Evolutionary conservation across 1,284 basidiomycete species (phyloP).

Genomic region (Pseudozyma tsukubaensis): DNA sequence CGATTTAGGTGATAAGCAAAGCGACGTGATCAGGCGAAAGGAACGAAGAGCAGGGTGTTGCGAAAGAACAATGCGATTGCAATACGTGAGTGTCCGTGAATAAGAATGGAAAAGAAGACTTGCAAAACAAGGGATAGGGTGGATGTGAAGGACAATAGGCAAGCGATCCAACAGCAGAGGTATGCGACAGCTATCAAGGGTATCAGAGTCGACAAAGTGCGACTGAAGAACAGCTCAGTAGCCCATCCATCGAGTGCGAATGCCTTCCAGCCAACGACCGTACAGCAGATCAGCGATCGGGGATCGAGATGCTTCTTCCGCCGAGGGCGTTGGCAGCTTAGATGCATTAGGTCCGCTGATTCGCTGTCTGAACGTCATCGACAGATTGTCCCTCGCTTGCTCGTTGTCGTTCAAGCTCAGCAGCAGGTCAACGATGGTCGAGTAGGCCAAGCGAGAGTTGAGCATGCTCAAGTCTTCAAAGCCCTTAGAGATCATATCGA

Average conservation of each 20-base stretch:
- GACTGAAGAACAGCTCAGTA: conserved; percentile 20
- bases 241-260: conserved; percentile 70
- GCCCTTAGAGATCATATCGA: conserved; percentile 88
- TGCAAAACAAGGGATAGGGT: not conserved
- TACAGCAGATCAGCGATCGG: conserved; percentile 94
- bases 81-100: conserved; percentile 7
- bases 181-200: conserved; percentile 6
- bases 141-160: not conserved
- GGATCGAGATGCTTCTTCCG: conserved; percentile 68
- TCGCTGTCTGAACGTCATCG: conserved; percentile 52
- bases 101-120: conserved; percentile 8
- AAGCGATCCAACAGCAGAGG: not conserved
- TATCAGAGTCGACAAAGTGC: not conserved
- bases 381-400: conserved; percentile 45
- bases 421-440: conserved; percentile 86
- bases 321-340: conserved; percentile 29
- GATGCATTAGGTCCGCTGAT: conserved; percentile 30
- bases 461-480: conserved; percentile 84
- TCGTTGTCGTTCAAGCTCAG: conserved; percentile 79
- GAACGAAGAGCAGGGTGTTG: not conserved
- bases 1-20: not conserved
- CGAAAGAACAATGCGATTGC: not conserved
- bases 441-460: conserved; percentile 86
- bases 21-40: not conserved
- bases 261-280: conserved; percentile 91